Conservation (phyloP, 495 filamentous ascomycete species). For the Cercophora samala region DNA sequence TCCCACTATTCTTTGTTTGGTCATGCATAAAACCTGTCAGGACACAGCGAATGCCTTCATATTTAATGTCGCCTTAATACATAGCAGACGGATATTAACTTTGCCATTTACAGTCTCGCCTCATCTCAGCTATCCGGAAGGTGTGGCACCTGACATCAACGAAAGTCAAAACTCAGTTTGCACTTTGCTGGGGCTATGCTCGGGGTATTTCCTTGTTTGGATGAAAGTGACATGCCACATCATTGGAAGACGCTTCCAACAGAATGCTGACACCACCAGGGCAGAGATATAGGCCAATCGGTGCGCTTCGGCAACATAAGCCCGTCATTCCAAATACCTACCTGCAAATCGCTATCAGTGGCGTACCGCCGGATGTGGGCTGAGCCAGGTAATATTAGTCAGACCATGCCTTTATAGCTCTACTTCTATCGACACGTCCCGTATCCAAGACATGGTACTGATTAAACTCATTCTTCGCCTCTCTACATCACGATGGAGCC, state of each 20-base stretch:
- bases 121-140: background rate
- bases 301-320: background rate
- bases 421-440: background rate
- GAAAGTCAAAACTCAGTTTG: background rate
- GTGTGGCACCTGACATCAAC: background rate
- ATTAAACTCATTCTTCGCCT: background rate
- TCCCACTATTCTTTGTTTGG: too few species aligned
- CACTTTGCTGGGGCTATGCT: background rate
- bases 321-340: background rate
- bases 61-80: too few species aligned
- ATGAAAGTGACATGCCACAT: background rate
- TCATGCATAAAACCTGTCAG: too few species aligned
- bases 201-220: background rate
- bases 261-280: background rate
- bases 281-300: background rate
- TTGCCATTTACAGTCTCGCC: too few species aligned
- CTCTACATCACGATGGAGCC: background rate
- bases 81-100: too few species aligned
- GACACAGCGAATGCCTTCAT: too few species aligned
- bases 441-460: background rate
- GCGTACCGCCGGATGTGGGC: background rate
- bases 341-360: background rate
- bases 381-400: background rate
- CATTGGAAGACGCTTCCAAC: background rate
- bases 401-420: background rate